These are phyloP conservation scores for Nicotiana tomentosiformis DNA, from an alignment of 257 asterid species.

Conservation along the genomic window DNA sequence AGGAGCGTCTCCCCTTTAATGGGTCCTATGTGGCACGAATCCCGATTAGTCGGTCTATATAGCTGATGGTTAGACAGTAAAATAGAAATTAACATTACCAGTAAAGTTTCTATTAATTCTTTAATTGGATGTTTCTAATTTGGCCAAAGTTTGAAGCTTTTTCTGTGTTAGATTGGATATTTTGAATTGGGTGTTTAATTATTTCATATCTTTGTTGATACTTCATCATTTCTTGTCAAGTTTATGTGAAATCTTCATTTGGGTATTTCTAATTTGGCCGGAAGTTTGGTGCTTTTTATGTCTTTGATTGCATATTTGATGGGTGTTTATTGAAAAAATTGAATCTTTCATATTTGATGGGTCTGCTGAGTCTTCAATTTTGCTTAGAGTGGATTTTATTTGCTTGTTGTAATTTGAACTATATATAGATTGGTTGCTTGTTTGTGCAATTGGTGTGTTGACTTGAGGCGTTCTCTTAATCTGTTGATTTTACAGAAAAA, in stretches of 20 bases:
- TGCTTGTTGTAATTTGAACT: neutral
- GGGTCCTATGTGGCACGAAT: neutral
- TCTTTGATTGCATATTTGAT: neutral
- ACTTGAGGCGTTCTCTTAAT: neutral
- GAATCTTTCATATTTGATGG: neutral
- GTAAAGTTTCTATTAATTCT: neutral
- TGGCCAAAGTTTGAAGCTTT: neutral
- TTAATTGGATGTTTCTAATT: neutral
- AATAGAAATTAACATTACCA: no score
- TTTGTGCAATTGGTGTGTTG: neutral
- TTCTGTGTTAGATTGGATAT: neutral
- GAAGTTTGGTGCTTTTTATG: neutral
- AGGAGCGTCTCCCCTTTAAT: neutral
- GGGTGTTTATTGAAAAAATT: neutral
- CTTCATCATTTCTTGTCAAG: neutral
- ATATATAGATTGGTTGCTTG: neutral
- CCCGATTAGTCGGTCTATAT: neutral
- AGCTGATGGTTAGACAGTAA: neutral
- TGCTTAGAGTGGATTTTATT: neutral
- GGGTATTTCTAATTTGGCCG: neutral
- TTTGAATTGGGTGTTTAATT: neutral
- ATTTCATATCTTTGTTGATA: neutral
- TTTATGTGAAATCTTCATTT: neutral
- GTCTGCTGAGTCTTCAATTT: neutral
- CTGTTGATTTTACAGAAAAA: slow-evolving; percentile 48